phyloP scores from a whole-genome alignment of 2,329 filamentous ascomycete genomes.

The Teratosphaeria viscida region DNA sequence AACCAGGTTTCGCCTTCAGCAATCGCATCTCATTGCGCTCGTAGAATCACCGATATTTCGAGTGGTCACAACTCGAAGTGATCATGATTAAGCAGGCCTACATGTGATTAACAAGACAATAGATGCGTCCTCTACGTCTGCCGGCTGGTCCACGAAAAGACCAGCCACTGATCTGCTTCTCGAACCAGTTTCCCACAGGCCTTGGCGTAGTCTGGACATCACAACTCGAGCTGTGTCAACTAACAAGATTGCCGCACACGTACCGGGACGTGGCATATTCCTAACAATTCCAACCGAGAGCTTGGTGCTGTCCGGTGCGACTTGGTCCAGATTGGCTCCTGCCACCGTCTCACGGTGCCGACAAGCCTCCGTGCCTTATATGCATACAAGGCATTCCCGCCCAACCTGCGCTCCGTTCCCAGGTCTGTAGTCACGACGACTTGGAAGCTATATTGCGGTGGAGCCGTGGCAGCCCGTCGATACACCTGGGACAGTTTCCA shows the following conservation, averaged over 20 bases:
- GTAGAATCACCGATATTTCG: background rate
- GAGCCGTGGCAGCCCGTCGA: background rate
- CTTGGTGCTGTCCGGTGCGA: background rate
- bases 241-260: background rate
- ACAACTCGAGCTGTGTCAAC: background rate
- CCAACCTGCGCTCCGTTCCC: background rate
- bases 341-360: background rate
- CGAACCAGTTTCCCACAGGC: background rate
- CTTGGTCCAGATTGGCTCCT: background rate
- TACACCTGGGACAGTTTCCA: background rate
- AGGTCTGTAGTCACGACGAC: background rate
- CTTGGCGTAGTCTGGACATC: background rate
- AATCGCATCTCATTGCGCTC: background rate
- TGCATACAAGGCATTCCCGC: background rate
- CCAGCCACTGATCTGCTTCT: background rate
- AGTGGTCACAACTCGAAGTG: background rate
- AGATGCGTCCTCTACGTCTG: background rate
- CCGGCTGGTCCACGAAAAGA: background rate
- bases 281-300: background rate
- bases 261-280: background rate
- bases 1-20: background rate
- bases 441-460: background rate
- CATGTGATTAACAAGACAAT: background rate
- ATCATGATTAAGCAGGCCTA: background rate
- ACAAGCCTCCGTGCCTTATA: background rate